Evolutionary conservation across 2,329 filamentous ascomycete species (phyloP), one percentile per base, ranked within the genome.

Genomic region (Ophiocordyceps robertsii): DNA sequence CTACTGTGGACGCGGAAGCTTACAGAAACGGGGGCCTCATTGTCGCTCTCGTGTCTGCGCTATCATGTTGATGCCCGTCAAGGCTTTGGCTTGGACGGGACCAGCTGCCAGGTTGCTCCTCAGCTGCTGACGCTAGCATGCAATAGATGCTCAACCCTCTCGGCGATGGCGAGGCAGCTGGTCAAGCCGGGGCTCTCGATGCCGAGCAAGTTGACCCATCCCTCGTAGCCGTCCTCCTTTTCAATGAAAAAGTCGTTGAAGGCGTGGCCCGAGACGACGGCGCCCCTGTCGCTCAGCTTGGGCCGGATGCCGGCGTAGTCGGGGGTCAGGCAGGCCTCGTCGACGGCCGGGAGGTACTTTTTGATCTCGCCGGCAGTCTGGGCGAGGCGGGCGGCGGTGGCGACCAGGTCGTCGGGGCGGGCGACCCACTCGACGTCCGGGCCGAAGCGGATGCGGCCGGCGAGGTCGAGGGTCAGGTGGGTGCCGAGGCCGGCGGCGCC

Each of bases 381-480:
- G 2, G 65, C 59, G 43, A 95, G 65, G 12, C 84, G 70, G 19
- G 67, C 67, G 1, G 69, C 64, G 49, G 77, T 86, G 14, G 84
- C 81, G 2, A 69, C 67, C n/a, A 95, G 68, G 53, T 95, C 78
- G 9, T 65, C 62, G 0, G 87, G 77, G 1, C 70, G 65, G 39
- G 82, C 74, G 0, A 95, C 82, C 92, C 92, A 96, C 60, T 96
- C 87, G 13, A 95, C 84, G 56, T 98, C 92, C 0, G 92, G 92
- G 0, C 92, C 92, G 60, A 98, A 98, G 32, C 87, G 82, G 37
- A 96, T 73, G 1, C 85, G 77, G 0, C 90, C 89, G 0, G 69
- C 74, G 64, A 96, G 73, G 59, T 98, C 92, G 44, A 96, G 73
- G 1, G 92, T 98, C 16, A 98, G 69, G 61, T 98, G 92, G 0